Evolutionary conservation across 2,329 filamentous ascomycete genomes (phyloP).

Genomic region (Pyricularia pennisetigena): DNA sequence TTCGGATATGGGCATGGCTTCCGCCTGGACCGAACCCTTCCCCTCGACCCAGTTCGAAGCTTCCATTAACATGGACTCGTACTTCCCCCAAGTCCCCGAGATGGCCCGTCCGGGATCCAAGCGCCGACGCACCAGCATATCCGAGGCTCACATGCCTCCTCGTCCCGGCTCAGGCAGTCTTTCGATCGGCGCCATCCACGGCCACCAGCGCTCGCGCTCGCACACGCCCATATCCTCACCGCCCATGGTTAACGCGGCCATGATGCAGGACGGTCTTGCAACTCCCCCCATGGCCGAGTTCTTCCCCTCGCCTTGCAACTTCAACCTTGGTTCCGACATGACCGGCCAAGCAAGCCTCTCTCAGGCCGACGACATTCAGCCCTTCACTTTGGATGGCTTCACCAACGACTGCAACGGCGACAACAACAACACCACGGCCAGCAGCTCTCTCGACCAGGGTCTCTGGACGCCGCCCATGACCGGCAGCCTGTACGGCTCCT

Average conservation of each 20-base stretch:
- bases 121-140: conserved; percentile 4
- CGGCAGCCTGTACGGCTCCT: conserved; percentile 5
- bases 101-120: conserved; percentile 1
- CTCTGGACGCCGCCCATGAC: conserved; percentile 6
- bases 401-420: background rate
- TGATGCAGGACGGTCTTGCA: background rate
- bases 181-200: background rate
- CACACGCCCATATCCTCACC: conserved; percentile 5
- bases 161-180: background rate
- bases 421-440: background rate
- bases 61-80: conserved; percentile 3
- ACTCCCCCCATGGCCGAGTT: conserved; percentile 4
- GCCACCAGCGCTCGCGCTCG: conserved; percentile 4
- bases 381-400: conserved; percentile 4
- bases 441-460: conserved; percentile 2
- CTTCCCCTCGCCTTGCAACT: conserved; percentile 5
- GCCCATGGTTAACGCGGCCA: conserved; percentile 2
- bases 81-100: background rate
- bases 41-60: conserved; percentile 4
- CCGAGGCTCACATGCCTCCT: background rate
- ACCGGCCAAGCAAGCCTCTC: background rate
- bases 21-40: conserved; percentile 5
- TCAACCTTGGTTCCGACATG: background rate
- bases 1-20: background rate
- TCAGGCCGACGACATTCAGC: background rate